Conservation (phyloP, 2,329 filamentous ascomycete genomes). For the Bertia moriformis region DNA sequence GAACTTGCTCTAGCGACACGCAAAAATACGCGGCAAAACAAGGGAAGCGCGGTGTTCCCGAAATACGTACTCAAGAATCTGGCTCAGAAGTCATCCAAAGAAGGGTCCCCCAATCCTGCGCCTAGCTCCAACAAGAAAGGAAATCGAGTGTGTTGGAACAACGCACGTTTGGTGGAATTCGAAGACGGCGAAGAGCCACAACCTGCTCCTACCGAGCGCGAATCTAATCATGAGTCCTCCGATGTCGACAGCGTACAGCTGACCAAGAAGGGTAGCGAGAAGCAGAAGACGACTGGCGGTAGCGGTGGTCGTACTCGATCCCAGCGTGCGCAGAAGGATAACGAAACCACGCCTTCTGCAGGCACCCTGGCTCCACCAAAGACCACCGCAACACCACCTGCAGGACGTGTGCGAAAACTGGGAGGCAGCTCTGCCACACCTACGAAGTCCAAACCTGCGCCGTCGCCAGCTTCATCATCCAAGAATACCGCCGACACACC, state of each 20-base stretch:
- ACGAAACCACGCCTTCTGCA: background rate
- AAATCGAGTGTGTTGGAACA: background rate
- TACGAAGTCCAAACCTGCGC: background rate
- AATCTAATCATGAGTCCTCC: too few relatives aligned
- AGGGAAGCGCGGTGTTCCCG: background rate
- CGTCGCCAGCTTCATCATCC: too few relatives aligned
- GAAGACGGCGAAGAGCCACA: background rate
- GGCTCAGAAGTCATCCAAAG: background rate
- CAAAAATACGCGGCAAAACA: background rate
- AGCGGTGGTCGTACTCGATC: too few relatives aligned
- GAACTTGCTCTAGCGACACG: background rate
- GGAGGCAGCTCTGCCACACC: background rate
- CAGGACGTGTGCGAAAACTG: background rate
- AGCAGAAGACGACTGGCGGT: background rate
- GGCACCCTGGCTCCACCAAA: too few relatives aligned
- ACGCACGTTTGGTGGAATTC: background rate
- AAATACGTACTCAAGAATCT: background rate
- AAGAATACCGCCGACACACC: background rate
- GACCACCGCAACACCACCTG: background rate
- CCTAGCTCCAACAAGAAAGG: background rate
- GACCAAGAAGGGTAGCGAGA: background rate
- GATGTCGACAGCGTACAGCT: background rate
- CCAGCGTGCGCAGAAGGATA: background rate
- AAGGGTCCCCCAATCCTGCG: too few relatives aligned
- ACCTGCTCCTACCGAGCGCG: background rate